phyloP scores from a whole-genome alignment of 2,329 filamentous ascomycete genomes.

The Fusarium mangiferae region DNA sequence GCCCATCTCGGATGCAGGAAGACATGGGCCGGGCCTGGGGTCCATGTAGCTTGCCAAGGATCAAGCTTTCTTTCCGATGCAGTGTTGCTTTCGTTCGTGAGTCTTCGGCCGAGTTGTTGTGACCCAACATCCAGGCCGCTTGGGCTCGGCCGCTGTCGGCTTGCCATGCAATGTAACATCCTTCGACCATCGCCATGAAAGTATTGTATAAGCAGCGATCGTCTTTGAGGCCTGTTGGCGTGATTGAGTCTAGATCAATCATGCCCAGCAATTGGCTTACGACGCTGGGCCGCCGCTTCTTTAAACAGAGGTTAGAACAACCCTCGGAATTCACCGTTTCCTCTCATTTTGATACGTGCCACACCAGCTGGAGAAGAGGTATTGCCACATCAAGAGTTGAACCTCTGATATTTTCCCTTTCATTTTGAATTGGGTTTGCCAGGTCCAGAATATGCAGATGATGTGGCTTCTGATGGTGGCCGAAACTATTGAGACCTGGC shows the following conservation, averaged over 20 bases:
- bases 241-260: conserved; percentile 9
- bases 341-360: conserved; percentile 14
- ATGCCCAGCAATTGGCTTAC: neutral
- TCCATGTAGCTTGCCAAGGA: conserved; percentile 5
- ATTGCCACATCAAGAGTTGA: conserved; percentile 28
- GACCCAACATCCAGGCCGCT: conserved; percentile 8
- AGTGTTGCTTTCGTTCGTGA: conserved; percentile 4
- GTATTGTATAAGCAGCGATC: neutral
- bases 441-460: conserved; percentile 20
- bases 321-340: conserved; percentile 19
- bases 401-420: conserved; percentile 7
- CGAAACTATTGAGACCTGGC: conserved; percentile 15
- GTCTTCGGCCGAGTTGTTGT: conserved; percentile 35
- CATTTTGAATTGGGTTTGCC: conserved; percentile 1
- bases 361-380: conserved; percentile 19
- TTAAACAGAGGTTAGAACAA: neutral
- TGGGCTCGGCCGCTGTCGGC: conserved; percentile 31
- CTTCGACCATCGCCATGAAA: neutral
- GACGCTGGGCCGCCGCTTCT: conserved; percentile 6
- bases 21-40: conserved; percentile 18
- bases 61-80: conserved; percentile 15
- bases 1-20: conserved; percentile 27
- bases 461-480: conserved; percentile 18
- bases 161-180: conserved; percentile 16
- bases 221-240: neutral